phyloP scores from a whole-genome alignment of 345 rosid species.

The Hirschfeldia incana region DNA sequence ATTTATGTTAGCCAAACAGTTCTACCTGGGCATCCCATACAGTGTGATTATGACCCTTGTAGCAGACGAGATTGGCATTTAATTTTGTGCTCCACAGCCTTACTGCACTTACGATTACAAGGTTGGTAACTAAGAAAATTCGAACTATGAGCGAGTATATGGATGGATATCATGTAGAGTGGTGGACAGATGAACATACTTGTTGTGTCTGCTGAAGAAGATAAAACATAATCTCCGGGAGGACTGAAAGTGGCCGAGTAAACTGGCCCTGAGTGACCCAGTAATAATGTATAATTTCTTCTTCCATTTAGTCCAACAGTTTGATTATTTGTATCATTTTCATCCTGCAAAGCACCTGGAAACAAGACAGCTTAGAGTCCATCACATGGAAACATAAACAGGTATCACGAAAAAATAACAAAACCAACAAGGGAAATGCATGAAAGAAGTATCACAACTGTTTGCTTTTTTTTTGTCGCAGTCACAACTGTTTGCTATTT shows the following conservation, averaged over 20 bases:
- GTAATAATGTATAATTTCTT: slow-evolving; percentile 69
- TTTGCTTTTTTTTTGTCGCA: too few relatives aligned
- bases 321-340: slow-evolving; percentile 60
- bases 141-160: neutral
- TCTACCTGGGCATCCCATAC: slow-evolving; percentile 99
- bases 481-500: too few relatives aligned
- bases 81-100: slow-evolving; percentile 94
- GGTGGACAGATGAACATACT: slow-evolving; percentile 42
- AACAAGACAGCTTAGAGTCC: slow-evolving; percentile 24
- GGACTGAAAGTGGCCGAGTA: slow-evolving; percentile 90
- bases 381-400: slow-evolving; percentile 19
- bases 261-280: slow-evolving; percentile 94
- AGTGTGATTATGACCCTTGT: slow-evolving; percentile 98
- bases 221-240: slow-evolving; percentile 81
- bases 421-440: neutral
- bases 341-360: slow-evolving; percentile 78
- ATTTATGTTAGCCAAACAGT: neutral
- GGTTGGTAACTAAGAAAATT: slow-evolving; percentile 10
- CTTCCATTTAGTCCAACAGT: slow-evolving; percentile 46
- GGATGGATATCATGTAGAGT: neutral
- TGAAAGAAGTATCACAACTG: too few relatives aligned
- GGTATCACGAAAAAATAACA: neutral
- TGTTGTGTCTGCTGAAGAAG: slow-evolving; percentile 95
- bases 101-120: slow-evolving; percentile 49
- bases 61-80: slow-evolving; percentile 95